Evolutionary conservation across 2,329 filamentous ascomycete genomes (phyloP).

Genomic region (Knoxdaviesia proteae): DNA sequence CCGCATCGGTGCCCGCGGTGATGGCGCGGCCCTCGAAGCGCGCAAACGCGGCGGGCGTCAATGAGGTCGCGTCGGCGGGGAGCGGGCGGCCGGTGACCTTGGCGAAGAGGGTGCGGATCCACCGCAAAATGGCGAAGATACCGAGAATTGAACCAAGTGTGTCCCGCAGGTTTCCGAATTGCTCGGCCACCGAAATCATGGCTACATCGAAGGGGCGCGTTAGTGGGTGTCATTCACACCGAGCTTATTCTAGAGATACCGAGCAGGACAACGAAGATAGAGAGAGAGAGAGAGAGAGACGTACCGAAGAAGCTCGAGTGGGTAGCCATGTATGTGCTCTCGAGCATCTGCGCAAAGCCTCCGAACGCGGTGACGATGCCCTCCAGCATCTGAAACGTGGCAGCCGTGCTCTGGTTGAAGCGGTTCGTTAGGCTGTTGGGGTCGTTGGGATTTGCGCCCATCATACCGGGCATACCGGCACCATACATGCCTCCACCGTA

Average conservation of each 20-base stretch:
- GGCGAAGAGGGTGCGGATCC: slow-evolving; percentile 77
- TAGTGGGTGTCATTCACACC: slow-evolving; percentile 2
- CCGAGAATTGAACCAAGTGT: slow-evolving; percentile 84
- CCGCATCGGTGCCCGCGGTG: slow-evolving; percentile 37
- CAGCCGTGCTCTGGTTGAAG: slow-evolving; percentile 85
- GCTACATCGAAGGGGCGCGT: slow-evolving; percentile 26
- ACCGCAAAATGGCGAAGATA: slow-evolving; percentile 89
- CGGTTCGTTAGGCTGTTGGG: slow-evolving; percentile 87
- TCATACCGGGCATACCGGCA: slow-evolving; percentile 18
- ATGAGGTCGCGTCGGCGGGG: slow-evolving; percentile 65
- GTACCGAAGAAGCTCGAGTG: slow-evolving; percentile 95
- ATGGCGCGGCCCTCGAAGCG: slow-evolving; percentile 55
- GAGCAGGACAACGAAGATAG: neutral
- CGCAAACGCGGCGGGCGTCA: slow-evolving; percentile 83
- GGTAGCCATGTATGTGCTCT: slow-evolving; percentile 98
- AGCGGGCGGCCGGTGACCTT: slow-evolving; percentile 82
- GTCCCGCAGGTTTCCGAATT: slow-evolving; percentile 82
- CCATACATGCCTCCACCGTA: slow-evolving; percentile 25
- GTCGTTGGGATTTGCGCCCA: slow-evolving; percentile 45
- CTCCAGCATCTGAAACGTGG: slow-evolving; percentile 96
- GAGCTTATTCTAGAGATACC: slow-evolving; percentile 1
- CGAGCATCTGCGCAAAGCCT: slow-evolving; percentile 95
- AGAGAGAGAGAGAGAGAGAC: slow-evolving; percentile 14
- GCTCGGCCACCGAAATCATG: slow-evolving; percentile 95
- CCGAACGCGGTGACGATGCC: slow-evolving; percentile 92